These are phyloP conservation scores for Jatropha curcas DNA, from an alignment of 345 rosid species.

Conservation along the genomic window DNA sequence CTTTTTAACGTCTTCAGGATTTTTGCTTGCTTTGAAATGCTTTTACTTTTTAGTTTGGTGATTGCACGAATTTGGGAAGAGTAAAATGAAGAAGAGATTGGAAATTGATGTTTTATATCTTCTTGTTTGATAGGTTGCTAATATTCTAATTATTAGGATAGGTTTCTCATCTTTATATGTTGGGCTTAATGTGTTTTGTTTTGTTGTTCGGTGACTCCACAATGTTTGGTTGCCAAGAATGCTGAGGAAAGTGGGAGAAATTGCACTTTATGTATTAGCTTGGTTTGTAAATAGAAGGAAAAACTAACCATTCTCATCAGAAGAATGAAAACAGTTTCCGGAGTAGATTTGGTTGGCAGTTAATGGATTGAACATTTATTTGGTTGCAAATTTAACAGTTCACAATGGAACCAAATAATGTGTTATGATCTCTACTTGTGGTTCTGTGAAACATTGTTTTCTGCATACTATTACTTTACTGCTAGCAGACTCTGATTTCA, in stretches of 20 bases:
- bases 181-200: neutral
- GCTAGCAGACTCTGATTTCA: neutral
- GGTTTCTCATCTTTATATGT: neutral
- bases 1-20: neutral
- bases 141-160: neutral
- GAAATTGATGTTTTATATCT: neutral
- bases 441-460: neutral
- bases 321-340: neutral
- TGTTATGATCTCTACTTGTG: neutral
- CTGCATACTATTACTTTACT: neutral
- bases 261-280: neutral
- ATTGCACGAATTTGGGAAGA: neutral
- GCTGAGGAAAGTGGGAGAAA: neutral
- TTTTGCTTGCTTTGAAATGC: constrained; percentile 1
- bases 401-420: neutral
- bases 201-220: neutral
- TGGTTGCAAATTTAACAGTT: neutral
- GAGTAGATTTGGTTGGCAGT: neutral
- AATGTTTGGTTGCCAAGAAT: constrained; percentile 8
- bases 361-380: neutral
- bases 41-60: constrained; percentile 4
- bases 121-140: neutral
- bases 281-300: neutral
- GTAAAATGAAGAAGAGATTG: neutral
- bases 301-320: neutral